A percentile compares a stretch with the other conserved stretches of the same genome.
Conservation (phyloP, 352 stramenopile species). For the Phytophthora ohioensis region DNA sequence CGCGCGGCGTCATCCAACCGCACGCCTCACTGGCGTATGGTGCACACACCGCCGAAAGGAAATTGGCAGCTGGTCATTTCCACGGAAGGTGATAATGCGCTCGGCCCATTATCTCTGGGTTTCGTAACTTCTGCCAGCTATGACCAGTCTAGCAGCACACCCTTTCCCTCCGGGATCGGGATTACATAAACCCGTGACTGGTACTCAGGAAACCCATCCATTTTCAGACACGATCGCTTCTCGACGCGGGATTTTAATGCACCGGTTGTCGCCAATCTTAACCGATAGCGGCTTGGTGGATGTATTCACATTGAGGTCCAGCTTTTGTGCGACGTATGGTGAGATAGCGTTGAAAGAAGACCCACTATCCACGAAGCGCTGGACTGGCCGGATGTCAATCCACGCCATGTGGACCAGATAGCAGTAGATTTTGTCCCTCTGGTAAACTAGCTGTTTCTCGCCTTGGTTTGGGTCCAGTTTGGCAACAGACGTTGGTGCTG, state of each 20-base stretch:
- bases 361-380: constrained; percentile 17
- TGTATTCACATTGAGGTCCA: background rate
- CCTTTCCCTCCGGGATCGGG: background rate
- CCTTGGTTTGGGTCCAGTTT: background rate
- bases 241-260: background rate
- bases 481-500: background rate
- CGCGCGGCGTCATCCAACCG: no score
- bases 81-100: no score
- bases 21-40: background rate
- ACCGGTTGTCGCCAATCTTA: constrained; percentile 6
- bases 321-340: background rate
- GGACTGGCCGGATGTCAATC: background rate
- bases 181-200: background rate
- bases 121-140: background rate
- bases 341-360: constrained; percentile 12
- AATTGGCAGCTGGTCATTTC: background rate
- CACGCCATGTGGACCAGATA: constrained; percentile 7
- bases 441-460: background rate
- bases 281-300: background rate
- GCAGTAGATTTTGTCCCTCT: constrained; percentile 7
- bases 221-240: background rate
- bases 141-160: background rate
- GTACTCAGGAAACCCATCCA: background rate
- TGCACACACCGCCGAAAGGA: background rate
- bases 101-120: background rate